These are phyloP conservation scores for Melaleuca quinquenervia DNA, from an alignment of 345 rosid species.

Conservation along the genomic window DNA sequence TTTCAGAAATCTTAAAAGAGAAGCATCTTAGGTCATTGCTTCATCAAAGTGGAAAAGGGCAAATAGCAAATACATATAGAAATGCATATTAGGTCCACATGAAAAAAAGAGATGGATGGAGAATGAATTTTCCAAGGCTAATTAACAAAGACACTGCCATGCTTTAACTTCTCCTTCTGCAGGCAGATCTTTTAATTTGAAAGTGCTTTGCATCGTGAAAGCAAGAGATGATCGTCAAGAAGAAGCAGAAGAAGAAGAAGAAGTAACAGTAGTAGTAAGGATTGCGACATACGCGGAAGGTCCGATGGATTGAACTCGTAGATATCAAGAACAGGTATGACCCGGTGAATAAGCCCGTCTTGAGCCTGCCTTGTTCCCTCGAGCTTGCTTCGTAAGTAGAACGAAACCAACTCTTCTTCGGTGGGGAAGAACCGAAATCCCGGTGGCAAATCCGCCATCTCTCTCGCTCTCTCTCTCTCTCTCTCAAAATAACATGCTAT, in stretches of 20 bases:
- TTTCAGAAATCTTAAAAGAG: background rate
- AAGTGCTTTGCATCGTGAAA: background rate
- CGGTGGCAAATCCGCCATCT: conserved; percentile 20
- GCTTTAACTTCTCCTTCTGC: background rate
- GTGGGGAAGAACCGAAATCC: conserved; percentile 59
- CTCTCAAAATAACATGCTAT: background rate
- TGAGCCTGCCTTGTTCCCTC: conserved; percentile 19
- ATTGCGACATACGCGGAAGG: conserved; percentile 23
- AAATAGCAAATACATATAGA: background rate
- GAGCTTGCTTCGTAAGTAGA: conserved; percentile 30
- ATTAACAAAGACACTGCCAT: background rate
- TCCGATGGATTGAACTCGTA: conserved; percentile 34
- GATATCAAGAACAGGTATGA: conserved; percentile 41
- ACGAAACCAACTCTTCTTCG: conserved; percentile 38
- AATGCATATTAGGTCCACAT: background rate
- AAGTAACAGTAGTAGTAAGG: too few relatives aligned
- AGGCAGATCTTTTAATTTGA: background rate
- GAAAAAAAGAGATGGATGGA: background rate
- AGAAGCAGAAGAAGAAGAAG: background rate
- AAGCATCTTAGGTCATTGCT: background rate
- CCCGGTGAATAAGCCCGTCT: conserved; percentile 17
- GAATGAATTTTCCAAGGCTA: background rate
- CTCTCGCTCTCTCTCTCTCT: background rate
- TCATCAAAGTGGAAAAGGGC: background rate
- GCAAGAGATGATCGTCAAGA: background rate